Conservation (phyloP, 2,329 filamentous ascomycete genomes). For the Arthrocladium fulminans region DNA sequence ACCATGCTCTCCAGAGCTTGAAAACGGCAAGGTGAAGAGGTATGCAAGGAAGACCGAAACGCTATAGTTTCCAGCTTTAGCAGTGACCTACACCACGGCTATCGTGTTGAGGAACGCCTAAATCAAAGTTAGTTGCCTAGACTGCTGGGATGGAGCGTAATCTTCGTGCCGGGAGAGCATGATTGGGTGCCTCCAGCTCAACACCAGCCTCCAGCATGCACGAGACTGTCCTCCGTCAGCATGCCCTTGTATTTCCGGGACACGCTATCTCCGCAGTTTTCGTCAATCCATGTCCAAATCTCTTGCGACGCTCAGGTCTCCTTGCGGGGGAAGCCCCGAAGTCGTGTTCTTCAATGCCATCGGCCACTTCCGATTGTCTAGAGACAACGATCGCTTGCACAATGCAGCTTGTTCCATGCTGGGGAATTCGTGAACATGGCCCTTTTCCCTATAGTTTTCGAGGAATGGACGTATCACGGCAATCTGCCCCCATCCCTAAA, state of each 20-base stretch:
- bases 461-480: background rate
- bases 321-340: background rate
- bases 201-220: background rate
- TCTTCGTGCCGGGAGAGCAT: background rate
- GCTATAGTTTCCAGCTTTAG: background rate
- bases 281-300: background rate
- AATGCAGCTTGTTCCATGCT: too few relatives aligned
- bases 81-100: background rate
- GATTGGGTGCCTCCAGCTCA: background rate
- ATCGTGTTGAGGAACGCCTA: background rate
- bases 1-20: background rate
- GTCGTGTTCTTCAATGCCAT: background rate
- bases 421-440: background rate
- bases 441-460: background rate
- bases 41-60: background rate
- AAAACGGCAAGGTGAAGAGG: background rate
- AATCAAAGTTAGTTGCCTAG: background rate
- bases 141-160: background rate
- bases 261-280: background rate
- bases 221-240: background rate
- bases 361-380: too few relatives aligned
- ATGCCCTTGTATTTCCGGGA: background rate
- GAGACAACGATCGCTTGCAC: too few relatives aligned
- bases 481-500: background rate
- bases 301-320: background rate